Base-by-base conservation (phyloP, 805 yeast species). In the Komagataella ulmi region DNA sequence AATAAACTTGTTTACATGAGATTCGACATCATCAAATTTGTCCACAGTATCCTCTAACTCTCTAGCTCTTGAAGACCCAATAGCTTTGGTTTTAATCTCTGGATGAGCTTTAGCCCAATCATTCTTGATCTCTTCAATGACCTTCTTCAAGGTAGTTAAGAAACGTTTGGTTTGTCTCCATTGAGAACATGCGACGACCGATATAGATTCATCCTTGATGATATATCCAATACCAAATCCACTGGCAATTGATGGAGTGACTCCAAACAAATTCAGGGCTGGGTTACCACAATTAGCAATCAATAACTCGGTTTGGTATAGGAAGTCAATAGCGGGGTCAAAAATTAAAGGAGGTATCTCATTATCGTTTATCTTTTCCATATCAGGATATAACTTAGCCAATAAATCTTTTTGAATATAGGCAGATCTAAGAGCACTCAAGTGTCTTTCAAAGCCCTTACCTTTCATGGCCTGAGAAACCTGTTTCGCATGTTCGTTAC, bases 381-480 rank as follows among this genome's bases (percentile, higher is more conserved):
- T 62, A 50, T 70, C 67, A 3, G 76, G 71, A 53, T 77, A 74
- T n/a, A 77, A 48, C 10, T 63, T 59, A 57, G 74, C 73, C 55
- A 81, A 66, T 8, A 66, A 57, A 5, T 75, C 77, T 45, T 73
- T 66, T 58, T 75, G 77, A 36, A 76, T 67, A 50, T 76, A 79
- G 1, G 78, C 72, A 43, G 82, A 80, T 48, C 79, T 71, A 48
- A 85, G 65, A 0, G 89, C 83, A 56, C 77, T 76, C 56, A 83
- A 69, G 65, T 85, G 91, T 55, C 88, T 74, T 61, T 83, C 90
- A 61, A 81, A 85, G 1, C 91, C 89, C 49, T 68, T 61, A 1
- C 91, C 91, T 21, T 65, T 62, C 66, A 81, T 73, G 0, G 88
- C 82, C 36, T 64, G 68, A 17, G 61, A 71, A 51, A 81, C 72